phyloP scores from a whole-genome alignment of 2,329 filamentous ascomycete species.

The Pseudogymnoascus sp. region DNA sequence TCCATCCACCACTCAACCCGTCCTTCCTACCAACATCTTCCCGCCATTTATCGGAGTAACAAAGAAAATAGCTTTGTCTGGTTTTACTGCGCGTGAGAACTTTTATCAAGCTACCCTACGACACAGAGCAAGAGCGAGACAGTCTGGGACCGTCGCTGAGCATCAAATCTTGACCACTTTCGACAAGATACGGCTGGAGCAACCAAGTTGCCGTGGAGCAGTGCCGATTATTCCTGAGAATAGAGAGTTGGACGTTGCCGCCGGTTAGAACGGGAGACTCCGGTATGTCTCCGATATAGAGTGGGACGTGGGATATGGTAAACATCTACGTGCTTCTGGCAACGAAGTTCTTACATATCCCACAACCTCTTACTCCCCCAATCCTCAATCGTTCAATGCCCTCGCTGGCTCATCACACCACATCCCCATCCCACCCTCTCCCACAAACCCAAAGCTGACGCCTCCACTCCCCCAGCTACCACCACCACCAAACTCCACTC shows the following conservation, averaged over 20 bases:
- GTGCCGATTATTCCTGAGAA: background rate
- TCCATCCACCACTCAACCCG: background rate
- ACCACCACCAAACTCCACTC: background rate
- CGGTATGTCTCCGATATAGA: background rate
- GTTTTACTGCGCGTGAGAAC: background rate
- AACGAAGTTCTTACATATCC: conserved; percentile 5
- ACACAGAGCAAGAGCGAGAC: background rate
- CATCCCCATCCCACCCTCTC: background rate
- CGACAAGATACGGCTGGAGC: background rate
- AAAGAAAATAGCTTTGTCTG: background rate
- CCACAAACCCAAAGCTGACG: background rate
- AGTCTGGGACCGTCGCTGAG: background rate
- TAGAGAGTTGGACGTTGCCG: background rate
- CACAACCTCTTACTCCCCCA: background rate
- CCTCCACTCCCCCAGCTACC: background rate
- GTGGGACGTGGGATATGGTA: background rate
- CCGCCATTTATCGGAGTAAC: background rate
- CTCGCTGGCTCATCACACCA: background rate
- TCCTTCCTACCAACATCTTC: background rate
- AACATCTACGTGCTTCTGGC: conserved; percentile 7
- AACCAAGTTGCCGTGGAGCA: background rate
- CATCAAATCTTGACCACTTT: background rate
- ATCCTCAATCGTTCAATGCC: background rate
- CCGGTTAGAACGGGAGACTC: conserved; percentile 1
- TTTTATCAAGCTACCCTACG: background rate